Evolutionary conservation across 306 rosid genomes (phyloP).

Genomic region (Senna siamea): DNA sequence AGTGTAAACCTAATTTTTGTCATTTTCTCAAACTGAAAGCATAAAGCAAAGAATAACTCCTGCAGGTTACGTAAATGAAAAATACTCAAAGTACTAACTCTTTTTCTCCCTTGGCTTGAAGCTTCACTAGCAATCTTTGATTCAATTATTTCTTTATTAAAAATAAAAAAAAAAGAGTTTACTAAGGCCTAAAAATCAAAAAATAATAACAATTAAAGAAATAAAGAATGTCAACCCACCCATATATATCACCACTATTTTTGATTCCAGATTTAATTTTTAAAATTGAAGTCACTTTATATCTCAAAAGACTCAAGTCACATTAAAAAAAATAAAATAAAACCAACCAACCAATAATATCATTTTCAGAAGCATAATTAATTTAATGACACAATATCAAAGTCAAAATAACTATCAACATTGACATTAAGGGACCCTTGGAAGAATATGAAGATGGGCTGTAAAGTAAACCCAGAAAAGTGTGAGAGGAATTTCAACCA

Average conservation of each 20-base stretch:
- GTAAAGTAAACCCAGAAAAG: constrained; percentile 56
- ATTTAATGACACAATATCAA: constrained; percentile 15
- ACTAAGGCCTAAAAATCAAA: background rate
- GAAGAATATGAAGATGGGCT: constrained; percentile 55
- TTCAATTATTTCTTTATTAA: background rate
- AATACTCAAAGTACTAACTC: constrained; percentile 28
- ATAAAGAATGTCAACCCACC: constrained; percentile 41
- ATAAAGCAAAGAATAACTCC: constrained; percentile 43
- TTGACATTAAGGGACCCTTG: background rate
- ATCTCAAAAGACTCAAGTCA: background rate
- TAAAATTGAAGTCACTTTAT: background rate
- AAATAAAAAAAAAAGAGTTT: background rate
- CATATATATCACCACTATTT: too few relatives aligned
- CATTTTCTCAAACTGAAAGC: constrained; percentile 52
- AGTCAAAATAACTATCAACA: constrained; percentile 24
- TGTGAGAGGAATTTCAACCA: constrained; percentile 44
- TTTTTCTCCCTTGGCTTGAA: background rate
- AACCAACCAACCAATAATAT: background rate
- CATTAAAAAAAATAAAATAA: background rate
- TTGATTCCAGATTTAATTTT: too few relatives aligned
- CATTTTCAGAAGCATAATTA: constrained; percentile 29
- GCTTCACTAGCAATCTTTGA: background rate
- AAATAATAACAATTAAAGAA: too few relatives aligned
- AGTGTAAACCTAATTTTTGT: constrained; percentile 48
- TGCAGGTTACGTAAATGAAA: background rate